phyloP scores from a whole-genome alignment of 352 stramenopile genomes.

The Thraustochytrium sp. region DNA sequence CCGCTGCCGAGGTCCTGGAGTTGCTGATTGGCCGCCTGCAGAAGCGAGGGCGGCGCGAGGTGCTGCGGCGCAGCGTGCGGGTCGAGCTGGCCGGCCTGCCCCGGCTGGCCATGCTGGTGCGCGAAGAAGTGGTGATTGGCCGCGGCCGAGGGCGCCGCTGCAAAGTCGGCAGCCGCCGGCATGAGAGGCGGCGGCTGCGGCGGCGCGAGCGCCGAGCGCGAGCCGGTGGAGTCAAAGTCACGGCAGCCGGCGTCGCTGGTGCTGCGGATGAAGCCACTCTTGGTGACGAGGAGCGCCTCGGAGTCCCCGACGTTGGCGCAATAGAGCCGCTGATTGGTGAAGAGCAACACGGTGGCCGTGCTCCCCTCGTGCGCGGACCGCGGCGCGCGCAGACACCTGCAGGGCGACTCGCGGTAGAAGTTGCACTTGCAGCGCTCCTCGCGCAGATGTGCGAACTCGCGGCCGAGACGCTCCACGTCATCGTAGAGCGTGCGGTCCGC shows the following conservation, averaged over 20 bases:
- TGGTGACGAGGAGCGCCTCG: constrained; percentile 31
- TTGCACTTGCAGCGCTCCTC: constrained; percentile 39
- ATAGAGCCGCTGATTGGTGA: constrained; percentile 12
- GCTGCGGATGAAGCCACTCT: constrained; percentile 33
- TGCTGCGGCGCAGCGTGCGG: background rate
- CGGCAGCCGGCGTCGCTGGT: constrained; percentile 4
- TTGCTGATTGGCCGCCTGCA: background rate
- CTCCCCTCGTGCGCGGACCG: constrained; percentile 28
- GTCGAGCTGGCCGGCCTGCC: background rate
- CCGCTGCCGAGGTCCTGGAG: background rate
- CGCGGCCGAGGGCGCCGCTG: too few species aligned
- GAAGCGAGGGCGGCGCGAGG: background rate
- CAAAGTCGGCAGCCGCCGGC: too few species aligned
- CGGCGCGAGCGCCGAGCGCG: background rate
- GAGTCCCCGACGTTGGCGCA: constrained; percentile 42
- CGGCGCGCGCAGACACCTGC: constrained; percentile 4
- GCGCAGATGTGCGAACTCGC: background rate
- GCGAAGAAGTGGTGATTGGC: background rate
- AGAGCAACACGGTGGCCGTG: constrained; percentile 4
- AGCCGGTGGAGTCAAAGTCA: background rate
- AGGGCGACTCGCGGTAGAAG: constrained; percentile 38
- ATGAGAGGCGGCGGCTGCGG: background rate
- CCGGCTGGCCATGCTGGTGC: background rate
- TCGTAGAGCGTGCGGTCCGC: background rate
- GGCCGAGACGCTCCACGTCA: background rate